These are phyloP conservation scores for Paraglomus brasilianum DNA, from an alignment of 192 early-diverging fungal genomes.

Conservation along the genomic window DNA sequence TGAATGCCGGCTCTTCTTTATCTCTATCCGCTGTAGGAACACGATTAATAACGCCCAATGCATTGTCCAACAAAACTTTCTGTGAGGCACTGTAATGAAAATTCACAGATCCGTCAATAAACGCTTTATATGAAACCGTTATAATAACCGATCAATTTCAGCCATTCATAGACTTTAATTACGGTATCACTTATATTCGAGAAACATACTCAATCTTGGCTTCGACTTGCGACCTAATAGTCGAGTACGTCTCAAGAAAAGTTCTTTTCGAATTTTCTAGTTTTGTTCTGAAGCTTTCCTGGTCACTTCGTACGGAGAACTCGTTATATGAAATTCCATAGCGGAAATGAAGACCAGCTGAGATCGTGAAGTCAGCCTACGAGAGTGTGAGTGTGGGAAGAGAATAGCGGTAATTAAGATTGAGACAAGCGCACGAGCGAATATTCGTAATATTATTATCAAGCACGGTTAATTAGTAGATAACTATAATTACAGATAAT, in stretches of 20 bases:
- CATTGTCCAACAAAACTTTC: constrained; percentile 49
- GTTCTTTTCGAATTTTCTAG: constrained; percentile 49
- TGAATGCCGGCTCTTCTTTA: constrained; percentile 56
- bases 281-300: constrained; percentile 53
- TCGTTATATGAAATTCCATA: constrained; percentile 64
- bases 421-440: neutral
- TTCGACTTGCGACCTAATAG: constrained; percentile 55
- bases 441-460: neutral
- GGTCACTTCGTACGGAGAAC: constrained; percentile 53
- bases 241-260: constrained; percentile 54
- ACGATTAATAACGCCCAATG: constrained; percentile 52
- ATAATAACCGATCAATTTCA: constrained; percentile 12
- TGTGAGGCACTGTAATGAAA: constrained; percentile 46
- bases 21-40: constrained; percentile 42
- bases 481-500: neutral
- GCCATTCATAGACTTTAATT: neutral
- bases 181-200: neutral
- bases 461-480: neutral
- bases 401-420: neutral
- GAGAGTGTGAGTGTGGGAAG: neutral
- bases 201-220: constrained; percentile 48
- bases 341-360: constrained; percentile 61
- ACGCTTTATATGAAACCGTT: neutral
- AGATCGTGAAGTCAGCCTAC: constrained; percentile 62
- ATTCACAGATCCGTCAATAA: neutral